Base-by-base conservation (phyloP, 345 rosid genomes). In the Odontarrhena argentea region DNA sequence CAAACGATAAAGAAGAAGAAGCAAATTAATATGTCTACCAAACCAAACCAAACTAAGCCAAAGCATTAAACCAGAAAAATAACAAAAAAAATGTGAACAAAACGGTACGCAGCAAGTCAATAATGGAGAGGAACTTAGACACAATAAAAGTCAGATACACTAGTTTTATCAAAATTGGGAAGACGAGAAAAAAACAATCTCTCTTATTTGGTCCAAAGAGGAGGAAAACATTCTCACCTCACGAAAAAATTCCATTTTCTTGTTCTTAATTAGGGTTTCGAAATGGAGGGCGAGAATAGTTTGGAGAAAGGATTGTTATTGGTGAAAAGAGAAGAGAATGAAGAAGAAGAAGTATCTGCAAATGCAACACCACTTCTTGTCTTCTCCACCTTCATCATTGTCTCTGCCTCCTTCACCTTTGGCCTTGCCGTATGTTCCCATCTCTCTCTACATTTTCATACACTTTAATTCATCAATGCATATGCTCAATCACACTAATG, bases 341-440 rank as follows among this genome's bases (percentile, higher is more conserved):
- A 32, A 32, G 7, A 32, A 32, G 7, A 32, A 32, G 36, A 3
- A 32, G 36, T 32, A 4, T 32, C 36, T 32, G 55, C 54, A 43
- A 73, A 11, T 9, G 36, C 12, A 58, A 73, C 76, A 50, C 71
- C 32, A 7, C 47, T 65, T 14, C 69, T 75, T 55, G 9, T 84
- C 41, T 65, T 82, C 34, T 73, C 88, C 61, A 81, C 92, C 28
- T 64, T 82, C 46, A 71, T 82, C 15, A 85, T 90, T 41, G 78
- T 73, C 55, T 79, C 77, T 22, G 84, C 85, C 63, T 83, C 83
- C 60, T 77, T 78, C 74, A 46, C 66, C 70, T 83, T 30, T 59
- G 88, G 88, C 12, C 60, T 63, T 49, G 70, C 86, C 45, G 91
- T 86, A 76, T 63, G 82, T 30, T 15, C 15, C 18, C 51, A 43